phyloP scores from a whole-genome alignment of 257 asterid genomes.

The Cinchona pubescens region DNA sequence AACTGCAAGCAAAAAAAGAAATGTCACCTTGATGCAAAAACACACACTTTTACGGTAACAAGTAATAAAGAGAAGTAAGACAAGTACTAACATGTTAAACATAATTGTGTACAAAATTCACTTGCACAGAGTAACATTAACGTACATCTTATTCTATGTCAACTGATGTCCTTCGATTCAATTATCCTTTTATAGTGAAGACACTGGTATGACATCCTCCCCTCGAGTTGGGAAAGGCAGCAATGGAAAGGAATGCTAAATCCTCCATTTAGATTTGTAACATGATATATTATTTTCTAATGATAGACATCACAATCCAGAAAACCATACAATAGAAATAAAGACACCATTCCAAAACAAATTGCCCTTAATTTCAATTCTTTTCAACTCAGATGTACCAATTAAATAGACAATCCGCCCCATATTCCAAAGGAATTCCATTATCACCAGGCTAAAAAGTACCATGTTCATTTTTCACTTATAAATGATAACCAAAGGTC shows the following conservation, averaged over 20 bases:
- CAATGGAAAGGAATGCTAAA: background rate
- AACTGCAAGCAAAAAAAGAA: slow-evolving; percentile 46
- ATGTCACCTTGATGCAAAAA: background rate
- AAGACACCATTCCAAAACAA: background rate
- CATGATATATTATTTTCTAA: slow-evolving; percentile 2
- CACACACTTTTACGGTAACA: background rate
- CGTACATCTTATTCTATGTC: background rate
- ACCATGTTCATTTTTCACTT: background rate
- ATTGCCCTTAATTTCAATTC: background rate
- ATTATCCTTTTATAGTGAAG: background rate
- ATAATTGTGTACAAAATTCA: background rate
- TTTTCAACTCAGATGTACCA: background rate
- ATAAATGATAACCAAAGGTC: background rate
- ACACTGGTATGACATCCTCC: background rate
- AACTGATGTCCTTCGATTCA: background rate
- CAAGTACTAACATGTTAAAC: background rate
- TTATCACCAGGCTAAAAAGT: background rate
- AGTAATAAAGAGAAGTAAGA: background rate
- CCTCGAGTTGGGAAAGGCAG: background rate
- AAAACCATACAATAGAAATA: background rate
- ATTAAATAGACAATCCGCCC: background rate
- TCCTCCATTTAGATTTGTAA: background rate
- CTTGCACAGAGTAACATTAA: background rate
- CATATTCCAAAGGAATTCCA: background rate
- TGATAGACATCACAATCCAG: background rate